phyloP scores from a whole-genome alignment of 495 filamentous ascomycete species.

The Daldinia caldariorum region DNA sequence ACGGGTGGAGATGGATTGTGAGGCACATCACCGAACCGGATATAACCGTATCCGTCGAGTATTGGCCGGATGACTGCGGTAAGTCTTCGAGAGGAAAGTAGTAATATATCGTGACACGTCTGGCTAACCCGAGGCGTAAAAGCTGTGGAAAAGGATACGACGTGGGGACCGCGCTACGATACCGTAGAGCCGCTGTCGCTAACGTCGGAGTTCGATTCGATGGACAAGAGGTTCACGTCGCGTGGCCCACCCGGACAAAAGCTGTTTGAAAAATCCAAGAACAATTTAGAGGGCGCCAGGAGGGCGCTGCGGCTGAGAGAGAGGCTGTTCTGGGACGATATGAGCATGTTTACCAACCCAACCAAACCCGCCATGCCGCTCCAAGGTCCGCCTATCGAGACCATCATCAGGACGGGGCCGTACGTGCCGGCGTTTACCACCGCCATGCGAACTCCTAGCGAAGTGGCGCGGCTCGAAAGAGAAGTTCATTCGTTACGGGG shows the following conservation, averaged over 20 bases:
- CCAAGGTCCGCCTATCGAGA: slow-evolving; percentile 50
- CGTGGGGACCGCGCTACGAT: slow-evolving; percentile 34
- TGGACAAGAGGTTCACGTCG: not conserved
- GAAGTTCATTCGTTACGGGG: slow-evolving; percentile 49
- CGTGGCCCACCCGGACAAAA: not conserved
- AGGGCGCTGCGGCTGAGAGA: slow-evolving; percentile 28
- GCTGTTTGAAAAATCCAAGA: slow-evolving; percentile 22
- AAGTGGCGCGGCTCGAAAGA: slow-evolving; percentile 48
- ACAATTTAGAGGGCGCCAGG: slow-evolving; percentile 6
- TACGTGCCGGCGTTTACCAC: slow-evolving; percentile 49
- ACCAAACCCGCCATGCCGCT: slow-evolving; percentile 48
- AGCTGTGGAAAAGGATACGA: slow-evolving; percentile 10
- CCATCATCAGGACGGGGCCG: slow-evolving; percentile 46
- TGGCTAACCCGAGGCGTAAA: slow-evolving; percentile 16
- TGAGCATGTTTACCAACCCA: slow-evolving; percentile 43
- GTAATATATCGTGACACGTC: not conserved
- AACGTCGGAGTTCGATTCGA: not conserved
- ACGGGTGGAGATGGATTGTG: slow-evolving; percentile 41
- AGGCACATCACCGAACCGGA: slow-evolving; percentile 40
- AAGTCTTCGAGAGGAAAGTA: slow-evolving; percentile 20
- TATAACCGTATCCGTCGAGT: slow-evolving; percentile 25
- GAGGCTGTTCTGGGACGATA: slow-evolving; percentile 28
- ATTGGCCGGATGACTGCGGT: slow-evolving; percentile 29
- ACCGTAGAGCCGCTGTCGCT: not conserved
- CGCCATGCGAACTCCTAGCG: slow-evolving; percentile 53